Base-by-base conservation (phyloP, 805 yeast genomes). In the Metschnikowia hibisci region DNA sequence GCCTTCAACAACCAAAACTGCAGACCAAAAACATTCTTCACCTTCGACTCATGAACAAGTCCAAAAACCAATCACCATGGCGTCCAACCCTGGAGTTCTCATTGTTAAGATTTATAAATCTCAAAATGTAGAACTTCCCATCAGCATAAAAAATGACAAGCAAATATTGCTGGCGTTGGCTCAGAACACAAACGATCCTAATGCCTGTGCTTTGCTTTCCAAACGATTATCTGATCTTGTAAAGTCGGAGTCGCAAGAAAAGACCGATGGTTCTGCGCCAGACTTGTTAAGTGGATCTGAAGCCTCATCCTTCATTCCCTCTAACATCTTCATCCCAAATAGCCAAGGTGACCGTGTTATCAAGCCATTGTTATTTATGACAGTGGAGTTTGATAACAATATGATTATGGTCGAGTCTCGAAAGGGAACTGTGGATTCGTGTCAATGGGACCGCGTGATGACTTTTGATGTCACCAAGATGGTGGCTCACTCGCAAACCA, bases 321-420 rank as follows among this genome's bases (percentile, higher is more conserved):
- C 83, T 12, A 48, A 48, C 42, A 68, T 76, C 33, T 66, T 78
- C 37, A 67, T 78, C 34, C 82, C 86, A 12, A 75, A 76, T 25
- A 49, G 47, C 29, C 30, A 39, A n/a, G 81, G 52, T 13, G 69
- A 67, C 34, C 71, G 72, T 40, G 66, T 75, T 28, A 74, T 78
- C 48, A 80, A 80, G 52, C 78, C 93, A 13, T 74, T 95, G 46
- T 75, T 93, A 30, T 87, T 87, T 63, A 76, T 90, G 56, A 88
- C 96, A 2, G 74, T 93, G 34, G 99, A 93, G 64, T 91, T 89
- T 60, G 99, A 93, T 66, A 93, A 93, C 64, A 88, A 91, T 39
- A 93, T 90, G 52, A 84, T 93, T 50, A 77, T 89, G 12, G 81
- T 91, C 39, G 95, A 89, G 53, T 93, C 98, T 2, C 79, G 82